Conservation (phyloP, 2,329 filamentous ascomycete species). For the Phyllosticta citrichinensis region DNA sequence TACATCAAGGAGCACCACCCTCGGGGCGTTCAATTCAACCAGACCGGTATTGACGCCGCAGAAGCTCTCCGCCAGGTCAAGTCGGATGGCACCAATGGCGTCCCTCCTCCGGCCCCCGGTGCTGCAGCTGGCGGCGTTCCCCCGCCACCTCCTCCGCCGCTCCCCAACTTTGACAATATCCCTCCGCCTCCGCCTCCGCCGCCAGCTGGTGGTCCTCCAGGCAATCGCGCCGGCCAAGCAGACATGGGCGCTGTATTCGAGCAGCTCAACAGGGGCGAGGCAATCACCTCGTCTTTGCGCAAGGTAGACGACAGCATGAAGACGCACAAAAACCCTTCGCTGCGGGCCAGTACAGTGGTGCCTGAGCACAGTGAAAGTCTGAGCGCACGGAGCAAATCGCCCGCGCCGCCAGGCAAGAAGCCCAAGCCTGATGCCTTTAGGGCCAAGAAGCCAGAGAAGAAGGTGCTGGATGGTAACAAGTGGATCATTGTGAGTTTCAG, state of each 20-base stretch:
- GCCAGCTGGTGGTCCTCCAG: conserved; percentile 35
- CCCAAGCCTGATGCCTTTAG: conserved; percentile 41
- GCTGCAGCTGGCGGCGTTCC: conserved; percentile 38
- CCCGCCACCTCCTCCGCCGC: conserved; percentile 60
- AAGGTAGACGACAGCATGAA: conserved; percentile 94
- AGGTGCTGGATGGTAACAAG: conserved; percentile 58
- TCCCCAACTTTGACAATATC: conserved; percentile 22
- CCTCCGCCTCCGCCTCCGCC: conserved; percentile 52
- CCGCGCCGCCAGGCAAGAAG: conserved; percentile 63
- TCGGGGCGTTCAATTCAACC: conserved; percentile 78
- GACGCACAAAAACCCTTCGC: conserved; percentile 94
- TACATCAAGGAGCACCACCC: conserved; percentile 79
- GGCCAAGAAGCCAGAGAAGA: conserved; percentile 38
- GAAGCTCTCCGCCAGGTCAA: conserved; percentile 55
- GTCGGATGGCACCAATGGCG: conserved; percentile 24
- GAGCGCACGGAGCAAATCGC: conserved; percentile 63
- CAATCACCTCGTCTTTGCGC: conserved; percentile 77
- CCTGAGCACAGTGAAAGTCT: conserved; percentile 47
- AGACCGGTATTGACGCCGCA: conserved; percentile 60
- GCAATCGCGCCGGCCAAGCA: conserved; percentile 32
- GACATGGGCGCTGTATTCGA: conserved; percentile 85
- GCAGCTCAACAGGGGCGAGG: conserved; percentile 78
- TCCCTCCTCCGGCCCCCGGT: conserved; percentile 40
- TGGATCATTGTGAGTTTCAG: conserved; percentile 64
- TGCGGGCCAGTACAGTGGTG: conserved; percentile 65